Base-by-base conservation (phyloP, 164 flowering plant species). In the Aristolochia californica region DNA sequence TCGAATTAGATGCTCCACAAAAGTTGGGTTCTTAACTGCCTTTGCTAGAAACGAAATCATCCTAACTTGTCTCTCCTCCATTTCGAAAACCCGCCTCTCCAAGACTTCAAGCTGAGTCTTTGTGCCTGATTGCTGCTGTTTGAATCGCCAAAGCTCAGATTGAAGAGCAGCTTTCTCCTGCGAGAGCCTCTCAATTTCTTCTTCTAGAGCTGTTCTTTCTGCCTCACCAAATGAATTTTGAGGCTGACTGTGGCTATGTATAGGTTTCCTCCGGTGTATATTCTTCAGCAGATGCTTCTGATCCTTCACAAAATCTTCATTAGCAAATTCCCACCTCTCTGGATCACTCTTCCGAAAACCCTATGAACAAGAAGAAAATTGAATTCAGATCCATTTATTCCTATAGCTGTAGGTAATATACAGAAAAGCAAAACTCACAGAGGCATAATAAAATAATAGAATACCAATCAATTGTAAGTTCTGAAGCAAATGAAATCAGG, bases 271-370 rank as follows among this genome's bases (percentile, higher is more conserved):
- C 17, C 98, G 74, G 64, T 84, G 84, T 45, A 91, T 91, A 66
- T 84, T 88, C 79, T 85, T 91, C 5, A 91, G 93, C 26, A 88
- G 80, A 74, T 91, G 96, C 72, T 84, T 88, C 53, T 91, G 80
- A 68, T 78, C 98, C 70, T 83, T 86, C 26, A 76, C 63, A 67
- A 91, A 91, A 5, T 82, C 98, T 47, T 91, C 96, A 72, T 88
- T 91, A 10, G 87, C 83, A 77, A 91, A 91, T 60, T 91, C 98
- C 98, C 98, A 91, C 62, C 60, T 80, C 71, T 91, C 96, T 1
- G 98, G 91, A 72, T 91, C 96, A 58, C 80, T 80, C 72, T 91
- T 91, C 26, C 86, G 77, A 59, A 91, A 91, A 18, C 98, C 98
- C 98, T 91, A 67, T 65, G 40, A 61, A 53, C 48, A 61, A 2